Evolutionary conservation across 2,329 filamentous ascomycete genomes (phyloP), one percentile per base, ranked within the genome.

Genomic region (Kalaharituber pfeilii): DNA sequence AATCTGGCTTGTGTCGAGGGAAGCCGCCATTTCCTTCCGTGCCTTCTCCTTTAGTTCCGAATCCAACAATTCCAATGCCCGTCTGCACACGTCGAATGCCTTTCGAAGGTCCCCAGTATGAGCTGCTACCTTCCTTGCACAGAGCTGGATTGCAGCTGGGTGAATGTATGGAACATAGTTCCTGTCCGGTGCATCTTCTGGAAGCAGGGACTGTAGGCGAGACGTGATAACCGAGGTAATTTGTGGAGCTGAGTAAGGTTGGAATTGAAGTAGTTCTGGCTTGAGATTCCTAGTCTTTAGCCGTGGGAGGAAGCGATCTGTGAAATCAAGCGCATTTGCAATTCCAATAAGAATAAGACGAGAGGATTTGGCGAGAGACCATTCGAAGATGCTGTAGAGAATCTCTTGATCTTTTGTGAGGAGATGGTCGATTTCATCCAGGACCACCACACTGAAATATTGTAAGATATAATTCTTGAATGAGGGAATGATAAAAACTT

Each of bases 401-500:
- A 91, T 82, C 62, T 93, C 86, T 56, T 91, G 72, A 62, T 95
- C 89, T 59, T 94, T 74, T 1, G 85, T 89, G 39, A 98, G 74
- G 50, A 98, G 80, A 65, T 94, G 85, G 65, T 98, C 91, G 57
- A 98, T 89, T 70, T 98, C 91, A 65, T 98, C 91, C 55, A 98
- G 73, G 1, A 86, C 84, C 27, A 98, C 79, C n/a, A 96, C 68
- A 65, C 84, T 93, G 11, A 67, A 66, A 33, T 68, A 66, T 2
- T 36, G 30, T 36, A 9, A 36, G 30, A 9, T n/a, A 36, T 36
- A n/a, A 36, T 36, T 36, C 30, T 9, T 9, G 30, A 9, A n/a
- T 9, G 30, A 36, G 30, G 30, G 30, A 9, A 9, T 36, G 30
- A n/a, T 36, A n/a, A 36, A 36, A 9, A 36, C 30, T 9, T 36